Evolutionary conservation across 805 yeast genomes (phyloP), one percentile per base, ranked within the genome.

Genomic region (Danielia oregonensis): DNA sequence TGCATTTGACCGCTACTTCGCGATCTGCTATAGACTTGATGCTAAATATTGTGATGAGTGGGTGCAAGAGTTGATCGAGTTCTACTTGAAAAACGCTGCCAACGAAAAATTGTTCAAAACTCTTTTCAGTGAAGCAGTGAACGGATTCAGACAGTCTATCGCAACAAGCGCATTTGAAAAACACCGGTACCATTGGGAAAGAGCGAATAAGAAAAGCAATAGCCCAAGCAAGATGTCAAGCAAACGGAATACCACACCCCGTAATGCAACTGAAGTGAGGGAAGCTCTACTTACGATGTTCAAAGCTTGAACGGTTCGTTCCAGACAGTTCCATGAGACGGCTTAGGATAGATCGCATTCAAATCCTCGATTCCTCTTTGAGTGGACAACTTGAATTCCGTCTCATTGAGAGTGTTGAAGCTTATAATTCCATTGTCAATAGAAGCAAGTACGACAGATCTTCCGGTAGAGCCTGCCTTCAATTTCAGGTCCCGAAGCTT

Each of bases 341-440:
- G 18, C 17, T 48, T 30, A 13, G 14, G n/a, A 12, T 39, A 43
- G 16, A 44, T 25, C 6, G 19, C 24, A 24, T 42, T 23, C 31
- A 46, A 38, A 6, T 30, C 40, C 10, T 15, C 15, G n/a, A 16
- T n/a, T 6, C 37, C 31, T 3, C 28, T 14, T 4, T 16, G 17
- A 9, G 36, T 37, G 11, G 40, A 33, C 29, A 60, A 42, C 3
- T 60, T 60, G 59, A 79, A 79, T 42, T 72, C 74, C 5, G 74
- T 69, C 42, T 73, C 75, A 5, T 73, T 54, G 13, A 79, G 46
- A 29, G 63, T 64, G n/a, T 77, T 64, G 49, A 82, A 86, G 49
- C 80, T 83, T 12, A 86, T 71, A 4, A 86, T 67, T 0, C 96
- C 95, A 46, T 76, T 69, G 52, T 85, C 93, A 5, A 86, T 76